Evolutionary conservation across 345 rosid species (phyloP), one percentile per base, ranked within the genome.

Genomic region (Dipteronia dyeriana): DNA sequence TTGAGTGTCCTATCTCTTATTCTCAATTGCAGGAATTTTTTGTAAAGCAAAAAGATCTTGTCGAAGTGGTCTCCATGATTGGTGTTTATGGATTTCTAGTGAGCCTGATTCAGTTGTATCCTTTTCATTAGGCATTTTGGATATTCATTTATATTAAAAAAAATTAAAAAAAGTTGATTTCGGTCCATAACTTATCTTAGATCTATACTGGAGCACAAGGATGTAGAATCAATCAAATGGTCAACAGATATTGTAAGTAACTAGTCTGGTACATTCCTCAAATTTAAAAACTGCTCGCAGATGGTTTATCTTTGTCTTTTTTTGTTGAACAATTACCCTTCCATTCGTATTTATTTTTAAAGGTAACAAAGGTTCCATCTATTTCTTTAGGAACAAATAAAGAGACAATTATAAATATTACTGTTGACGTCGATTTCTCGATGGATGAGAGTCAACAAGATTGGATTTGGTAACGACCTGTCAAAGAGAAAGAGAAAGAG

Each of bases 31-130:
- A 86, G 92, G 92, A 89, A 79, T 86, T 87, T 64, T 86, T 86
- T 64, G 90, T 88, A 6, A 88, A 86, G 88, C 85, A 83, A 51
- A 86, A 72, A 70, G 90, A 87, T 73, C 86, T 81, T 0, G 67
- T 86, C 7, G 93, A 91, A 85, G 85, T 89, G 66, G 84, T 91
- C 68, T 10, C 84, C 41, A 84, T 89, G 91, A 68, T 89, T 6
- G 89, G 91, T 41, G 67, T 81, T 5, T 89, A 49, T 9, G 95
- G 92, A 31, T 38, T 82, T 60, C 79, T 91, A 6, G 82, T 88
- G 70, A 86, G 89, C 22, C 68, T 75, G 45, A 65, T 85, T 68
- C 80, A 88, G 68, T 69, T 86, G 93, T 91, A 89, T 85, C 86
- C 86, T 84, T 74, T 74, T 11, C 14, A 22, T 1, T 34, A 22